Conservation (phyloP, 1,284 basidiomycete genomes). For the Ustilago lituana region DNA sequence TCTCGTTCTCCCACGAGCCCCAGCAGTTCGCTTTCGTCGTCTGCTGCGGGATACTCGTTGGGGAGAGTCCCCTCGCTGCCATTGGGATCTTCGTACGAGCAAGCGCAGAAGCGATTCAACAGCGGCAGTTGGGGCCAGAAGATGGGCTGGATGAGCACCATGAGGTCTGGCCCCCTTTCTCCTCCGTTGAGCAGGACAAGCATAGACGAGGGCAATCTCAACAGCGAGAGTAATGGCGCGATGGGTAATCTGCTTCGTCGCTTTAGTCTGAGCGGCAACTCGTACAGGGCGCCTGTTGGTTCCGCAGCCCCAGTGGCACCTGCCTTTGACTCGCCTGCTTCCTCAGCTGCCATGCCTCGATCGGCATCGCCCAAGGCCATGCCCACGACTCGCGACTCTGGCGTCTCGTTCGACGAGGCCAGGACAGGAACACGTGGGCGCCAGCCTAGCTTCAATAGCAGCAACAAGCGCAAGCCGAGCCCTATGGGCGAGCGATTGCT, state of each 20-base stretch:
- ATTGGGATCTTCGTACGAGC: constrained; percentile 46
- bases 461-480: constrained; percentile 54
- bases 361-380: constrained; percentile 38
- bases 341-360: constrained; percentile 28
- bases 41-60: constrained; percentile 29
- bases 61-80: constrained; percentile 52
- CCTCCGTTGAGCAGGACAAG: constrained; percentile 27
- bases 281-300: constrained; percentile 22
- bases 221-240: constrained; percentile 25
- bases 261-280: constrained; percentile 49
- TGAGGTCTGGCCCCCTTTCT: constrained; percentile 41
- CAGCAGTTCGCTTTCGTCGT: constrained; percentile 32
- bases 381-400: constrained; percentile 29
- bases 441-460: constrained; percentile 43
- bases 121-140: constrained; percentile 52
- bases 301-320: constrained; percentile 17
- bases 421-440: constrained; percentile 33
- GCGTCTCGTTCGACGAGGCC: constrained; percentile 22
- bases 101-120: constrained; percentile 53
- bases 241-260: constrained; percentile 53
- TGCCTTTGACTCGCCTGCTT: constrained; percentile 15
- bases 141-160: constrained; percentile 45
- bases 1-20: constrained; percentile 37
- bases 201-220: constrained; percentile 37
- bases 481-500: constrained; percentile 62